A percentile compares a stretch with the other conserved stretches of the same genome.
phyloP scores from a whole-genome alignment of 2,329 filamentous ascomycete genomes.

The Fusarium anguioides region DNA sequence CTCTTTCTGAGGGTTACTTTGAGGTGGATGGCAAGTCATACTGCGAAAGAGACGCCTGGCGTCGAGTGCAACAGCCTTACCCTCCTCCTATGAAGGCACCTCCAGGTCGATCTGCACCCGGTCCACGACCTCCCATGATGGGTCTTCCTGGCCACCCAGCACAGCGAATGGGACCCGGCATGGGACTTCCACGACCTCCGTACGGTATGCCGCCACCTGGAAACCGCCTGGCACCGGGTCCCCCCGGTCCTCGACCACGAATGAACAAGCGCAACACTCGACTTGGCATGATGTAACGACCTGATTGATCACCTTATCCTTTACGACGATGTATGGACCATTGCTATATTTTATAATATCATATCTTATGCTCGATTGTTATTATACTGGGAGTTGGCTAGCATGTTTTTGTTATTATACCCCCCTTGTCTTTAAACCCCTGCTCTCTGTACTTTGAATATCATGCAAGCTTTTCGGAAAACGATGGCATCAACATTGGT shows the following conservation, averaged over 20 bases:
- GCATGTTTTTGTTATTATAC: constrained; percentile 44
- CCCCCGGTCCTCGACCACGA: constrained; percentile 53
- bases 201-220: constrained; percentile 42
- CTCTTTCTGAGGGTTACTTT: constrained; percentile 87
- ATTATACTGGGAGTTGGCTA: constrained; percentile 28
- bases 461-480: not conserved
- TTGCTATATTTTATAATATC: constrained; percentile 38
- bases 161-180: constrained; percentile 32
- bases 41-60: constrained; percentile 87
- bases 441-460: constrained; percentile 11
- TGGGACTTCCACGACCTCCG: constrained; percentile 41
- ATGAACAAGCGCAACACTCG: constrained; percentile 74
- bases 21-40: constrained; percentile 84
- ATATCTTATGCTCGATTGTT: constrained; percentile 20
- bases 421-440: constrained; percentile 29
- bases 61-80: constrained; percentile 56
- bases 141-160: constrained; percentile 45
- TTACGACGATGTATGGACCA: constrained; percentile 30
- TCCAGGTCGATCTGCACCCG: constrained; percentile 23
- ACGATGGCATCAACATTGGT: constrained; percentile 2
- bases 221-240: constrained; percentile 48
- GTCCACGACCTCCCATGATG: constrained; percentile 41
- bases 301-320: constrained; percentile 26
- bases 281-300: constrained; percentile 65
- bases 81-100: constrained; percentile 27